Evolutionary conservation across 73 alveolate genomes (phyloP).

Genomic region (Paramecium sexaurelia): DNA sequence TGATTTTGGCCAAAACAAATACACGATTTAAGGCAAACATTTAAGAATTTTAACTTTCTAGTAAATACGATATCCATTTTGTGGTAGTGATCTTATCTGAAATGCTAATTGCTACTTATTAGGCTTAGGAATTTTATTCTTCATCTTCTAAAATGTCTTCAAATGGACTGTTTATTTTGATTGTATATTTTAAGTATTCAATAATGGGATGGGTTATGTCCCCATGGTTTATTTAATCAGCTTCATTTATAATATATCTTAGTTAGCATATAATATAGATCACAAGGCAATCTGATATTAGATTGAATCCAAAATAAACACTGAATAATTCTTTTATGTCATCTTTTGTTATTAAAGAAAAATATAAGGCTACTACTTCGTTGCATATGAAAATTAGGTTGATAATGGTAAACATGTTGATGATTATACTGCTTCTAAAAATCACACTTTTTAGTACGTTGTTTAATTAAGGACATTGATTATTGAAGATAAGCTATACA

Average conservation of each 20-base stretch:
- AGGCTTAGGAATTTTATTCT: background rate
- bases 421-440: background rate
- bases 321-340: background rate
- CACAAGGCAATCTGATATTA: background rate
- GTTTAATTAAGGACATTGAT: constrained; percentile 1
- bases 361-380: constrained; percentile 7
- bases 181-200: constrained; percentile 36
- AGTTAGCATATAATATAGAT: background rate
- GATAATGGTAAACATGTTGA: background rate
- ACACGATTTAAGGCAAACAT: background rate
- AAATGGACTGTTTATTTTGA: constrained; percentile 37
- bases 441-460: background rate
- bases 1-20: background rate
- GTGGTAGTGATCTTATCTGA: background rate
- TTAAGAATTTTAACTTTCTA: background rate
- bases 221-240: constrained; percentile 12
- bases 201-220: constrained; percentile 7
- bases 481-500: constrained; percentile 10
- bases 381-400: background rate
- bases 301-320: constrained; percentile 4
- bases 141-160: background rate
- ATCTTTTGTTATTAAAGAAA: background rate
- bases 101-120: constrained; percentile 24
- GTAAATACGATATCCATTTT: background rate
- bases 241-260: constrained; percentile 1